phyloP scores from a whole-genome alignment of 2,329 filamentous ascomycete species.

The Talaromyces sp. region DNA sequence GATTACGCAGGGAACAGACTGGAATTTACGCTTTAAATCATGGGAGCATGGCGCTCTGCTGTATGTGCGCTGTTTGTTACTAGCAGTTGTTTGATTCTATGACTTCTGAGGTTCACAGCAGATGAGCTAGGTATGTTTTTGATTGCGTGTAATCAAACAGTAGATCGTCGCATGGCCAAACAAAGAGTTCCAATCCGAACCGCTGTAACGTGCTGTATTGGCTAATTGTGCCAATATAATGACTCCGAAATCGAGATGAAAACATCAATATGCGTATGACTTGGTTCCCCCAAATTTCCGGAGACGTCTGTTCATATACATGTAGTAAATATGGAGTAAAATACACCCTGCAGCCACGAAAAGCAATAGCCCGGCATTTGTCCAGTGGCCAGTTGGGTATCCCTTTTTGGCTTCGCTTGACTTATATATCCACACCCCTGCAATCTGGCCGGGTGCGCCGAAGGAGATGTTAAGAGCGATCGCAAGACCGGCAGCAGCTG shows the following conservation, averaged over 20 bases:
- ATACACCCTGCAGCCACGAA: constrained; percentile 54
- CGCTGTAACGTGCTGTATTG: too few relatives aligned
- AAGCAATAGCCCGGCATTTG: constrained; percentile 57
- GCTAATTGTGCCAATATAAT: too few relatives aligned
- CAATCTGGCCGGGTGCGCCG: constrained; percentile 65
- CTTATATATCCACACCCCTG: constrained; percentile 70
- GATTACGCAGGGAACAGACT: constrained; percentile 53
- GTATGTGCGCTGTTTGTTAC: not conserved
- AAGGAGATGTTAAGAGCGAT: constrained; percentile 66
- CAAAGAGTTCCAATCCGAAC: too few relatives aligned
- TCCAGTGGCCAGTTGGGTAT: constrained; percentile 67
- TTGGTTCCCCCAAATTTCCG: not conserved
- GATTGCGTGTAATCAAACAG: not conserved
- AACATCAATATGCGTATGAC: constrained; percentile 12
- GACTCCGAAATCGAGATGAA: too few relatives aligned
- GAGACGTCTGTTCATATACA: constrained; percentile 38
- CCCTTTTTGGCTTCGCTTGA: constrained; percentile 54
- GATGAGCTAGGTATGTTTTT: not conserved
- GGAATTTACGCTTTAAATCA: constrained; percentile 46
- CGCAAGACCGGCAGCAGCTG: constrained; percentile 60
- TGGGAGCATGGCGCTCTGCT: not conserved
- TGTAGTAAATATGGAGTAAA: constrained; percentile 54
- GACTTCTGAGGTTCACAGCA: not conserved
- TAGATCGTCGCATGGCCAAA: too few relatives aligned
- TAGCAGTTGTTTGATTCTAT: not conserved